phyloP scores from a whole-genome alignment of 345 rosid genomes.

The Rhizophora apiculata region DNA sequence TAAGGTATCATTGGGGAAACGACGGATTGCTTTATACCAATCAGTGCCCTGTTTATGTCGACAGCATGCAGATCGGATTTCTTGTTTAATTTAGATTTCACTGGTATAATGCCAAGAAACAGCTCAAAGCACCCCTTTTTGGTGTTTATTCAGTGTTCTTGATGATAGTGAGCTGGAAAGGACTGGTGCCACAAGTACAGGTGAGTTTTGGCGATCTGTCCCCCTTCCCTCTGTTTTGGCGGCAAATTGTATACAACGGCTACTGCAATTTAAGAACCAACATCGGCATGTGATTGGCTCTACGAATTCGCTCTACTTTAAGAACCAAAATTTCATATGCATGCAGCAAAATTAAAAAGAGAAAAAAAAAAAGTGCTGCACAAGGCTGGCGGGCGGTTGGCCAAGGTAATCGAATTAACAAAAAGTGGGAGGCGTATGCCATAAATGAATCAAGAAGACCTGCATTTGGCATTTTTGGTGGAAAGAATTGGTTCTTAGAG shows the following conservation, averaged over 20 bases:
- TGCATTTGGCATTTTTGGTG: too few species aligned
- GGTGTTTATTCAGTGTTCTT: conserved; percentile 46
- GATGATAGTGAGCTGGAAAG: conserved; percentile 49
- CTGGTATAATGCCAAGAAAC: not conserved
- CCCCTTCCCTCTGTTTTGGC: not conserved
- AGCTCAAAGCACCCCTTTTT: conserved; percentile 1
- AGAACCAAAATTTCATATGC: too few species aligned
- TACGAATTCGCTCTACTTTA: too few species aligned
- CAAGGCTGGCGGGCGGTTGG: too few species aligned
- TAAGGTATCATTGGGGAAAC: conserved; percentile 50
- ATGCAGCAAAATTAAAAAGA: too few species aligned
- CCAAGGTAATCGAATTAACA: too few species aligned
- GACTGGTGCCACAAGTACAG: conserved; percentile 51
- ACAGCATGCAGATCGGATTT: not conserved
- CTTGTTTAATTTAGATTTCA: not conserved
- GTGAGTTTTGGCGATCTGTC: conserved; percentile 21
- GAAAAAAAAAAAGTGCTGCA: too few species aligned
- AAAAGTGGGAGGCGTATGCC: too few species aligned
- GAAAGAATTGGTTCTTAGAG: too few species aligned
- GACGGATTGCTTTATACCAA: not conserved
- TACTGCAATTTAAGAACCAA: not conserved
- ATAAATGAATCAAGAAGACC: too few species aligned
- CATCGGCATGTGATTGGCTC: not conserved
- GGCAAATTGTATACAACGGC: not conserved
- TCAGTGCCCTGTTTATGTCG: not conserved